Base-by-base conservation (phyloP, 148 eudicot genomes). In the Tetragonia tetragonoides region DNA sequence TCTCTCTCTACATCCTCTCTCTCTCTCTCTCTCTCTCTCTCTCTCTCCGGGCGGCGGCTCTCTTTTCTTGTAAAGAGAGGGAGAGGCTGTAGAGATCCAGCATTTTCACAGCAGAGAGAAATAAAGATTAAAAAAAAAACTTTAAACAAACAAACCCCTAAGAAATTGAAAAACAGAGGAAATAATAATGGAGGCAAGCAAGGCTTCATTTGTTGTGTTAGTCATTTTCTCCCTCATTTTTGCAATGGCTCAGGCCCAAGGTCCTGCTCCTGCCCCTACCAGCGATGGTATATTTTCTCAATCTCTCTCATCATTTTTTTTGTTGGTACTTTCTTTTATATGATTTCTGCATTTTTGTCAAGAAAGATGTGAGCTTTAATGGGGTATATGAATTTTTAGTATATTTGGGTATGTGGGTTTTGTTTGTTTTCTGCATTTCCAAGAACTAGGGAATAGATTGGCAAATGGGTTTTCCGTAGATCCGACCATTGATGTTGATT, bases 231-330 rank as follows among this genome's bases (percentile, higher is more conserved):
- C 83, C 54, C 84, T 87, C 67, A 79, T 86, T 38, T 70, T 87
- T 66, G 80, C 86, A 17, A 61, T 83, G 81, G 84, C 86, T 80
- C 84, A 86, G 51, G 88, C 86, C 49, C 84, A 77, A 59, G 66
- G 82, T 38, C 60, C 76, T 17, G 77, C 85, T 41, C 92, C 88
- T 70, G 80, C 89, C 51, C 87, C 91, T 10, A 38, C 87, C 46
- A 86, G 83, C 60, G 91, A 88, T 40, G 91, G 91, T 88, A 81
- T 62, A 16, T 66, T 79, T 14, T 20, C 12, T 28, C 34, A 28
- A 28, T 28, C 34, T 28, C 34, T 28, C 4, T 18, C 14, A 38
- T 40, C 38, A 0, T 15, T 73, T 20, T 49, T 8, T 37, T 61
- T 39, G 0, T 17, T 66, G 6, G 41, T 75, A n/a, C 44, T 5